Evolutionary conservation across 805 yeast species (phyloP).

Genomic region (Ascoidea asiatica): DNA sequence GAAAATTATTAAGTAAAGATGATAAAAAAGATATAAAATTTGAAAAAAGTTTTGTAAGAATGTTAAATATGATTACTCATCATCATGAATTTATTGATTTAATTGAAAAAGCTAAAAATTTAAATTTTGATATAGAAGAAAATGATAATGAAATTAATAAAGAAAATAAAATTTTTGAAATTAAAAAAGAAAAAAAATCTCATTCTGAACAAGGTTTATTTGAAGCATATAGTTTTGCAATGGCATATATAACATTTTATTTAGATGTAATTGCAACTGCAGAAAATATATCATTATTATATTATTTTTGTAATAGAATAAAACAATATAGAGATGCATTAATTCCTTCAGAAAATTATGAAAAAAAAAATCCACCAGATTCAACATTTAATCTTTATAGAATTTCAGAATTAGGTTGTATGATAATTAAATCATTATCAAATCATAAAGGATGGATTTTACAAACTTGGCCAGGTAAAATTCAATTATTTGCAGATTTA

Average conservation of each 20-base stretch:
- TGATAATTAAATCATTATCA: conserved; percentile 44
- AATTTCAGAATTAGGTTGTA: conserved; percentile 62
- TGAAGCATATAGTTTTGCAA: conserved; percentile 37
- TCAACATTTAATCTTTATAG: conserved; percentile 36
- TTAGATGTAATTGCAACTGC: conserved; percentile 45
- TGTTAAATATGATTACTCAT: conserved; percentile 61
- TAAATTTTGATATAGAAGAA: conserved; percentile 5
- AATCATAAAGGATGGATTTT: conserved; percentile 53
- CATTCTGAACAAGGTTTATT: conserved; percentile 12
- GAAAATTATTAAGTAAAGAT: conserved; percentile 14
- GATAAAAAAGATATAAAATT: conserved; percentile 29
- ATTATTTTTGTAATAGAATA: conserved; percentile 63
- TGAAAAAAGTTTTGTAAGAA: conserved; percentile 55
- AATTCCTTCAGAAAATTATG: conserved; percentile 21
- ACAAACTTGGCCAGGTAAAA: conserved; percentile 72
- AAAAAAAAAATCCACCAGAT: conserved; percentile 12
- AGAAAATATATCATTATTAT: conserved; percentile 59
- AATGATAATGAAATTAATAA: neutral
- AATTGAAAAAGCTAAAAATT: conserved; percentile 15
- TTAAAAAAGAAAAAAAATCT: neutral
- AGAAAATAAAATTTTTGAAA: conserved; percentile 4
- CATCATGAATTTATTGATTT: conserved; percentile 49
- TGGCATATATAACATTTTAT: conserved; percentile 47
- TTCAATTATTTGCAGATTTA: conserved; percentile 56
- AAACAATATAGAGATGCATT: conserved; percentile 62